These are phyloP conservation scores for Cutaneotrichosporon cyanovorans DNA, from an alignment of 1,284 basidiomycete species.

Conservation along the genomic window DNA sequence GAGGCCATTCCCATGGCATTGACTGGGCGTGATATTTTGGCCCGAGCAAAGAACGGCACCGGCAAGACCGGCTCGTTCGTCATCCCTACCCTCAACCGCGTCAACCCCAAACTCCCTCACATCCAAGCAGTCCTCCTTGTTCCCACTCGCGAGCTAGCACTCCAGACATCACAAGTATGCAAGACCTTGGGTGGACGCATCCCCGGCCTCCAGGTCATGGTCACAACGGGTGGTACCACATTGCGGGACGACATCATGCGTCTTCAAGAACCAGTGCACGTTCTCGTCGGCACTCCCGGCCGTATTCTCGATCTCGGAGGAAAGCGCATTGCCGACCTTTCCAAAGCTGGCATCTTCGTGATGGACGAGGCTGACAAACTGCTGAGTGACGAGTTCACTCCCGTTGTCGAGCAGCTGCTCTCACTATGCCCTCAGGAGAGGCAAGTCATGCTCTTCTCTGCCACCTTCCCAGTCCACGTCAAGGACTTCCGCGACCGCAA, in stretches of 20 bases:
- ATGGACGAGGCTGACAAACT: constrained; percentile 99
- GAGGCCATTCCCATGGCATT: constrained; percentile 86
- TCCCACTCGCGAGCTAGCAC: constrained; percentile 87
- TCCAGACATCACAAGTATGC: constrained; percentile 96
- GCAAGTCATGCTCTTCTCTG: constrained; percentile 98
- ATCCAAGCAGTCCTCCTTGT: constrained; percentile 93
- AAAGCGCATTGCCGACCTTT: constrained; percentile 88
- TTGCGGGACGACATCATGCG: constrained; percentile 97
- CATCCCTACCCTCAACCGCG: constrained; percentile 89
- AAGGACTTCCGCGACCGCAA: constrained; percentile 99
- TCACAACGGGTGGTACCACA: constrained; percentile 96
- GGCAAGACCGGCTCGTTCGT: constrained; percentile 87
- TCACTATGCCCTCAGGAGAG: constrained; percentile 74
- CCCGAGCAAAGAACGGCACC: constrained; percentile 52
- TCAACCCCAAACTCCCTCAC: constrained; percentile 77
- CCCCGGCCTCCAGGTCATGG: constrained; percentile 87
- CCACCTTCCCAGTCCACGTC: constrained; percentile 97
- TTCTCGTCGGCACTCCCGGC: constrained; percentile 94
- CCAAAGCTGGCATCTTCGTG: constrained; percentile 89
- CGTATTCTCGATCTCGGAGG: constrained; percentile 91
- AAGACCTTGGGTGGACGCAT: constrained; percentile 96
- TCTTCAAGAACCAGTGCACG: constrained; percentile 81
- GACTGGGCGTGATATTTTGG: constrained; percentile 77
- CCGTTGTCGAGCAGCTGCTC: constrained; percentile 95
- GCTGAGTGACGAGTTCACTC: constrained; percentile 92